phyloP scores from a whole-genome alignment of 2,329 filamentous ascomycete species.

The Nemania serpens region DNA sequence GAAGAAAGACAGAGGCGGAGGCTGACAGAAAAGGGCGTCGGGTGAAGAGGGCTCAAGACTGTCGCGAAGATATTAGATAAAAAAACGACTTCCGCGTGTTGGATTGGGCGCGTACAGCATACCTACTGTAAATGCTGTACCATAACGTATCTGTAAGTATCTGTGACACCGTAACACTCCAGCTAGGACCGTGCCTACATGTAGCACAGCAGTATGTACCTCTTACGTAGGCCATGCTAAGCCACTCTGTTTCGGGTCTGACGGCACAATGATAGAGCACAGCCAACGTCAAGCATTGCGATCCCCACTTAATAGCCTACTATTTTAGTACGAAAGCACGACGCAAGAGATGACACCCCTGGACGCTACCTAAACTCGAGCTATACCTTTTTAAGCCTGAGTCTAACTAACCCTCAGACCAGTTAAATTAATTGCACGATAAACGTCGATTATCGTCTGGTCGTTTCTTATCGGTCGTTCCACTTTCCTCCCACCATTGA shows the following conservation, averaged over 20 bases:
- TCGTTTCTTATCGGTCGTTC: slow-evolving; percentile 15
- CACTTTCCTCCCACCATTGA: slow-evolving; percentile 17
- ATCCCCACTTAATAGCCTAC: slow-evolving; percentile 8
- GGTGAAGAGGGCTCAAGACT: neutral
- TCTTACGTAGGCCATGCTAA: slow-evolving; percentile 5
- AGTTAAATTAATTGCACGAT: too few species aligned
- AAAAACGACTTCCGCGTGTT: slow-evolving; percentile 7
- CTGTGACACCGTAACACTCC: too few species aligned
- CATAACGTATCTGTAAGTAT: too few species aligned
- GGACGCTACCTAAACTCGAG: neutral
- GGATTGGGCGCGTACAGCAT: neutral
- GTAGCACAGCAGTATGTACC: neutral
- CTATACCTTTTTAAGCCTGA: too few species aligned
- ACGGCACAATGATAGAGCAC: slow-evolving; percentile 14
- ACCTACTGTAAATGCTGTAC: neutral
- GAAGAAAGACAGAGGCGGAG: slow-evolving; percentile 14
- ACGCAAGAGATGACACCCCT: neutral
- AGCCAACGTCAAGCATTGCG: too few species aligned
- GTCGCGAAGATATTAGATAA: slow-evolving; percentile 13
- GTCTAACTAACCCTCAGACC: too few species aligned
- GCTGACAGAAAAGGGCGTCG: slow-evolving; percentile 15
- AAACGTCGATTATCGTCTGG: slow-evolving; percentile 11
- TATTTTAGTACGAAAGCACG: neutral
- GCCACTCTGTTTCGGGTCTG: slow-evolving; percentile 2
- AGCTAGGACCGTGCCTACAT: too few species aligned